Percentiles rank a stretch among this genome's conserved stretches.
Conservation (phyloP, 257 asterid genomes). For the Solanum neorickii region DNA sequence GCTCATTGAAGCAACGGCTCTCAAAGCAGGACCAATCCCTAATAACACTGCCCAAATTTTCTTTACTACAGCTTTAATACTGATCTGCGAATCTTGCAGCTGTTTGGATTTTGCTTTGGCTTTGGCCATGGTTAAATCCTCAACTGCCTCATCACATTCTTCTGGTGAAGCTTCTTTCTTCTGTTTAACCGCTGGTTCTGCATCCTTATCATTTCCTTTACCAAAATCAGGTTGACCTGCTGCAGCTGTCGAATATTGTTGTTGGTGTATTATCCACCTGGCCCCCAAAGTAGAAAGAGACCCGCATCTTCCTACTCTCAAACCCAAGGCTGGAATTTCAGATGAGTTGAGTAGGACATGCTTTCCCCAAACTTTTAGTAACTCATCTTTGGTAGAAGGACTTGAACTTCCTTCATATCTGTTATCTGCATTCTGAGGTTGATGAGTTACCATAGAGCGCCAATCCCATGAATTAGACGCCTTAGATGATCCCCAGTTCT, state of each 20-base stretch:
- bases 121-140: constrained; percentile 76
- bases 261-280: constrained; percentile 34
- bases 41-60: constrained; percentile 63
- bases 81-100: constrained; percentile 71
- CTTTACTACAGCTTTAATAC: constrained; percentile 39
- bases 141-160: constrained; percentile 97
- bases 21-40: constrained; percentile 95
- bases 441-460: constrained; percentile 22
- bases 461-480: constrained; percentile 28
- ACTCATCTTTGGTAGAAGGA: constrained; percentile 14
- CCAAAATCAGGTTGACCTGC: constrained; percentile 49
- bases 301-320: constrained; percentile 22
- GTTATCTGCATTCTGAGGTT: constrained; percentile 16
- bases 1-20: constrained; percentile 91
- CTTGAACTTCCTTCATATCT: constrained; percentile 20
- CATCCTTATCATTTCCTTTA: constrained; percentile 37
- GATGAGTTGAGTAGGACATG: constrained; percentile 11
- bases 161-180: constrained; percentile 95
- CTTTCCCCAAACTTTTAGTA: constrained; percentile 6
- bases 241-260: constrained; percentile 45
- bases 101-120: constrained; percentile 88
- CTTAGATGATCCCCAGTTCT: constrained; percentile 26
- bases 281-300: constrained; percentile 28
- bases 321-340: constrained; percentile 18
- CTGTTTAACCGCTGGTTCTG: constrained; percentile 42